A percentile compares a stretch with the other conserved stretches of the same genome.
Evolutionary conservation across 768 basidiomycete species (phyloP).

Genomic region (Boletus bicolor): DNA sequence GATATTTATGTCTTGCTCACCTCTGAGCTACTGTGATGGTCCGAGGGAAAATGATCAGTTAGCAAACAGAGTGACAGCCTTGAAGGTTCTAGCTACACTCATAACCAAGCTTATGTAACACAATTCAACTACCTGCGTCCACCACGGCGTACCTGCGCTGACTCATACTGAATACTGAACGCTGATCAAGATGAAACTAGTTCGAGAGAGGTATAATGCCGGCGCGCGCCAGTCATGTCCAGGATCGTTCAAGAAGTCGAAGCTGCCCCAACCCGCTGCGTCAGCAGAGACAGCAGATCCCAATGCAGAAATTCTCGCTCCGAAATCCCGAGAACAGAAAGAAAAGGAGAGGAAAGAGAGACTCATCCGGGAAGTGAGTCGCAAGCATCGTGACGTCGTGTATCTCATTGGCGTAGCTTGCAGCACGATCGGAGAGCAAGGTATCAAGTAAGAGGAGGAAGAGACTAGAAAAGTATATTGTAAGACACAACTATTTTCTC

Average conservation of each 20-base stretch:
- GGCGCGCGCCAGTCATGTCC: constrained; percentile 64
- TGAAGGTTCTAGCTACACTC: too few relatives aligned
- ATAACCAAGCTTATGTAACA: constrained; percentile 3
- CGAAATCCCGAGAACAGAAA: constrained; percentile 59
- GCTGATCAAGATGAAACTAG: constrained; percentile 19
- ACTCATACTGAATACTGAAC: background rate
- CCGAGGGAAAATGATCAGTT: too few relatives aligned
- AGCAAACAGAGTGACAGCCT: too few relatives aligned
- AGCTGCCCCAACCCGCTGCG: constrained; percentile 36
- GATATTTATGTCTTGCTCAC: background rate
- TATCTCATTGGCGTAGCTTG: constrained; percentile 20
- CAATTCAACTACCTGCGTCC: background rate
- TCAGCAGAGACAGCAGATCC: constrained; percentile 39
- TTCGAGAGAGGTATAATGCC: constrained; percentile 48
- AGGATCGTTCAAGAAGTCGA: constrained; percentile 62
- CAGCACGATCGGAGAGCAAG: constrained; percentile 58
- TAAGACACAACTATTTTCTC: constrained; percentile 35
- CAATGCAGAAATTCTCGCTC: constrained; percentile 56
- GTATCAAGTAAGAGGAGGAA: constrained; percentile 86
- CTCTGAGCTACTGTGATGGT: background rate
- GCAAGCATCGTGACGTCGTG: background rate
- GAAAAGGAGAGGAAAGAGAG: constrained; percentile 57
- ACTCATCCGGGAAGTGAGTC: constrained; percentile 57
- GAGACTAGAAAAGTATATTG: constrained; percentile 89
- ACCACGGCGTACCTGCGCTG: background rate